These are phyloP conservation scores for Claviceps humidiphila DNA, from an alignment of 2,329 filamentous ascomycete species.

Conservation along the genomic window DNA sequence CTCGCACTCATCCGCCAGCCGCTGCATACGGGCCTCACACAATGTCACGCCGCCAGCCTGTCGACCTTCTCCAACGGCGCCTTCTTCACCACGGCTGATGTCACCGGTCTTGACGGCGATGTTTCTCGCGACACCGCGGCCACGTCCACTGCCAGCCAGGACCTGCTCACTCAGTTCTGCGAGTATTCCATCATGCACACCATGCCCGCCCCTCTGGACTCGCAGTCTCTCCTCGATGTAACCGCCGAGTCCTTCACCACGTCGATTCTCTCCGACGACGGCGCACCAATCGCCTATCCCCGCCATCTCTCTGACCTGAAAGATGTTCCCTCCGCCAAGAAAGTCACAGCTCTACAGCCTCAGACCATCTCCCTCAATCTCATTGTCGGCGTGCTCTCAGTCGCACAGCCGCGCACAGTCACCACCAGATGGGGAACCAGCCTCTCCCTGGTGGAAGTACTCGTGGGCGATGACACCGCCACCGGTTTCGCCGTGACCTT, in stretches of 20 bases:
- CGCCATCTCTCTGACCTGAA: constrained; percentile 41
- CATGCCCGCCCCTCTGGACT: constrained; percentile 47
- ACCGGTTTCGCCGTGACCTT: constrained; percentile 73
- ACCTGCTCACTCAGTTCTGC: constrained; percentile 52
- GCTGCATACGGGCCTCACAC: constrained; percentile 40
- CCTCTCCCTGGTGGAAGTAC: constrained; percentile 58
- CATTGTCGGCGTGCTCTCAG: constrained; percentile 65
- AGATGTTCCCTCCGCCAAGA: constrained; percentile 53
- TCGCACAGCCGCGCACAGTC: constrained; percentile 54
- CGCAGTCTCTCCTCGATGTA: constrained; percentile 16
- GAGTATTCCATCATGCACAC: constrained; percentile 66
- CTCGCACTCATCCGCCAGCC: constrained; percentile 34
- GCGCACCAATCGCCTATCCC: constrained; percentile 12
- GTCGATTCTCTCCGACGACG: constrained; percentile 10
- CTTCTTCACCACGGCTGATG: constrained; percentile 35
- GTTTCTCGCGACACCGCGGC: neutral
- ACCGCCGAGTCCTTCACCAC: constrained; percentile 10
- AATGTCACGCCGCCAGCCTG: constrained; percentile 24
- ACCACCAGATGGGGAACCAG: constrained; percentile 49
- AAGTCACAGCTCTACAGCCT: constrained; percentile 55
- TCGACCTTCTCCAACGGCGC: constrained; percentile 20
- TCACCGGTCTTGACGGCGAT: constrained; percentile 17
- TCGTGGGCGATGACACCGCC: constrained; percentile 75
- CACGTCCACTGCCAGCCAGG: constrained; percentile 13
- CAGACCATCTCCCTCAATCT: constrained; percentile 74